phyloP scores from a whole-genome alignment of 345 rosid genomes.

The Linum trigynum region DNA sequence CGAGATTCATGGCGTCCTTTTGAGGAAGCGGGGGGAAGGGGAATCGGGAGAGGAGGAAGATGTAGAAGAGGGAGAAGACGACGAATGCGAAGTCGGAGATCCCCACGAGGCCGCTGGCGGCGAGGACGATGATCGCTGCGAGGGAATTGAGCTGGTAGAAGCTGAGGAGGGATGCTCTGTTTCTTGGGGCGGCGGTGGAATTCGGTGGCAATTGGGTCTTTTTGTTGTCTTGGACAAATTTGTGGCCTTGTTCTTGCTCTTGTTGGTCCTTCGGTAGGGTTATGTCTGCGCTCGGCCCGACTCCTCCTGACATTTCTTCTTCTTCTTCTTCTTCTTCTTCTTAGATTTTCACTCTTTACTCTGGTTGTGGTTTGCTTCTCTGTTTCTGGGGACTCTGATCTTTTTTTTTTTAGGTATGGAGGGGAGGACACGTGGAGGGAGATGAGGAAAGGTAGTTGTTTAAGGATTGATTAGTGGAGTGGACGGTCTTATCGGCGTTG shows the following conservation, averaged over 20 bases:
- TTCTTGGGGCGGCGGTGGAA: not conserved
- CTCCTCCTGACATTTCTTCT: constrained; percentile 69
- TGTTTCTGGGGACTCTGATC: not conserved
- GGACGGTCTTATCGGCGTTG: too few relatives aligned
- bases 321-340: not conserved
- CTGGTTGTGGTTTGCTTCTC: not conserved
- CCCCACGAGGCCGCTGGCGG: constrained; percentile 66
- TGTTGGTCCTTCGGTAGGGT: constrained; percentile 36
- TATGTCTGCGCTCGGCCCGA: constrained; percentile 55
- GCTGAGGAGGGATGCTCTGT: constrained; percentile 28
- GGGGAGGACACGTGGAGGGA: too few relatives aligned
- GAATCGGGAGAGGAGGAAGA: constrained; percentile 45
- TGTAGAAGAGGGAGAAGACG: constrained; percentile 43
- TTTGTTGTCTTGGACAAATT: constrained; percentile 10
- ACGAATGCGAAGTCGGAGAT: constrained; percentile 50
- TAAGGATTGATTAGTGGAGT: too few relatives aligned
- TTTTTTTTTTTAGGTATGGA: too few relatives aligned
- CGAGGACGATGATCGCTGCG: constrained; percentile 40
- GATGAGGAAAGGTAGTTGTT: too few relatives aligned
- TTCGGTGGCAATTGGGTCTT: constrained; percentile 7
- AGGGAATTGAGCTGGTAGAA: constrained; percentile 60
- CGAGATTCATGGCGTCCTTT: constrained; percentile 21
- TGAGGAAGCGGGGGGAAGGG: constrained; percentile 44
- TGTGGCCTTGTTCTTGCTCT: constrained; percentile 16
- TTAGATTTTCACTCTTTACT: too few relatives aligned